Percentiles rank a stretch among this genome's conserved stretches.
Conservation (phyloP, 2,329 filamentous ascomycete species). For the Hymenoscyphus salicellus region DNA sequence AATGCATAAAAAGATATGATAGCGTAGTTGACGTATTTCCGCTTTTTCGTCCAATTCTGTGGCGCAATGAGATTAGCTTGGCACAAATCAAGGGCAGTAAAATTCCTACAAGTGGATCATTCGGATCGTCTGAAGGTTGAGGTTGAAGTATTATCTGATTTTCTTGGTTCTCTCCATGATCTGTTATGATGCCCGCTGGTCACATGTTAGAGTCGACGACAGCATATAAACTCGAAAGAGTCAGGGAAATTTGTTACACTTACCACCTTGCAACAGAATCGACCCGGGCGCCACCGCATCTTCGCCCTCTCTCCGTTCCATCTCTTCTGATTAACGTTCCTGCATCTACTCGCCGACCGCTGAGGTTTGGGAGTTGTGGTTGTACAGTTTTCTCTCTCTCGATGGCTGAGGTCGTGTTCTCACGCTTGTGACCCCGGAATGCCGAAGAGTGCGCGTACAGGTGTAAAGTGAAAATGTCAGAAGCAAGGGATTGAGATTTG, state of each 20-base stretch:
- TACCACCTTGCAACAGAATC: constrained; percentile 2
- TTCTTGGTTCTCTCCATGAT: neutral
- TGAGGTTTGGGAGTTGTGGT: neutral
- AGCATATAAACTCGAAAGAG: neutral
- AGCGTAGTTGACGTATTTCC: constrained; percentile 43
- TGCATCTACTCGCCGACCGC: neutral
- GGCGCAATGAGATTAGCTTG: neutral
- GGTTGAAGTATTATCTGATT: constrained; percentile 16
- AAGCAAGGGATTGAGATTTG: too few species aligned
- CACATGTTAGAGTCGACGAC: neutral
- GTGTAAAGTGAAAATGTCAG: too few species aligned
- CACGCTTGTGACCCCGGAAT: too few species aligned
- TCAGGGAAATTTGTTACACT: neutral
- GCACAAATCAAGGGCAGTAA: neutral
- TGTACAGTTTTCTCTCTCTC: neutral
- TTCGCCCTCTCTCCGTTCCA: neutral
- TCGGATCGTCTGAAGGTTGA: constrained; percentile 17
- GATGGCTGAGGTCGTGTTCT: too few species aligned
- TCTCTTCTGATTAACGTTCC: neutral
- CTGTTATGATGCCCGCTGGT: neutral
- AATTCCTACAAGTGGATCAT: constrained; percentile 20
- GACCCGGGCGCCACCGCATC: neutral
- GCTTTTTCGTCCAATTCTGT: constrained; percentile 42
- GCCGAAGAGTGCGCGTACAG: too few species aligned
- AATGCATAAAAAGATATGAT: constrained; percentile 43